These are phyloP conservation scores for Didymosphaeria variabile DNA, from an alignment of 2,329 filamentous ascomycete genomes.

Conservation along the genomic window DNA sequence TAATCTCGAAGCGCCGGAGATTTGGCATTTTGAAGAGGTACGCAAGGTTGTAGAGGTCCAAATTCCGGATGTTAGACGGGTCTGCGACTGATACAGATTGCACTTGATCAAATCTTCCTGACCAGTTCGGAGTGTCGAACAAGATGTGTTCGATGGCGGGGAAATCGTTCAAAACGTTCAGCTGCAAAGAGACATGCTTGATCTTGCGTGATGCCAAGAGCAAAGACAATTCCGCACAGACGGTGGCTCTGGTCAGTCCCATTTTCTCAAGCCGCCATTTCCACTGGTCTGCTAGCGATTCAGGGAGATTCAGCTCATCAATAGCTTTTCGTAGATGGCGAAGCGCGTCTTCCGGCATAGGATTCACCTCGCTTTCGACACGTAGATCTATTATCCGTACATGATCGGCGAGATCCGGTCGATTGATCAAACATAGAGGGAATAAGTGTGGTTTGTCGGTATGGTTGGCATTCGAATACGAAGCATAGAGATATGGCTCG, in stretches of 20 bases:
- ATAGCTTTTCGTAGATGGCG: not conserved
- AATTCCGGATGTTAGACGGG: not conserved
- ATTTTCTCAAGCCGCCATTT: not conserved
- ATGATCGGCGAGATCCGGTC: conserved; percentile 9
- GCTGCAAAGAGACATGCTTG: not conserved
- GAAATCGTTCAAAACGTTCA: not conserved
- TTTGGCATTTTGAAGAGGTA: conserved; percentile 12
- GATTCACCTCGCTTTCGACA: not conserved
- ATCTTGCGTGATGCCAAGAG: conserved; percentile 11
- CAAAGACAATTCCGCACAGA: conserved; percentile 1
- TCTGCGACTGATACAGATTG: not conserved
- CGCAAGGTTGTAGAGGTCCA: conserved; percentile 3
- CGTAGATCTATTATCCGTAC: conserved; percentile 5
- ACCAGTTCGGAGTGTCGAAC: conserved; percentile 8
- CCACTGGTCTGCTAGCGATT: not conserved
- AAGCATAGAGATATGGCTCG: conserved; percentile 9
- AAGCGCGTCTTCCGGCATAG: conserved; percentile 6
- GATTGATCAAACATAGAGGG: not conserved
- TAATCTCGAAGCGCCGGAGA: conserved; percentile 6
- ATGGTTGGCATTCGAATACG: not conserved
- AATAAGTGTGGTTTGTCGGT: conserved; percentile 9
- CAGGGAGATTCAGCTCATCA: conserved; percentile 1
- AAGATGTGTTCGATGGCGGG: not conserved
- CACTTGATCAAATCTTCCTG: conserved; percentile 8
- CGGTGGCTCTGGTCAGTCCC: not conserved